Evolutionary conservation across 805 yeast genomes (phyloP), one percentile per base, ranked within the genome.

Genomic region (Yamadazyma kitorensis): DNA sequence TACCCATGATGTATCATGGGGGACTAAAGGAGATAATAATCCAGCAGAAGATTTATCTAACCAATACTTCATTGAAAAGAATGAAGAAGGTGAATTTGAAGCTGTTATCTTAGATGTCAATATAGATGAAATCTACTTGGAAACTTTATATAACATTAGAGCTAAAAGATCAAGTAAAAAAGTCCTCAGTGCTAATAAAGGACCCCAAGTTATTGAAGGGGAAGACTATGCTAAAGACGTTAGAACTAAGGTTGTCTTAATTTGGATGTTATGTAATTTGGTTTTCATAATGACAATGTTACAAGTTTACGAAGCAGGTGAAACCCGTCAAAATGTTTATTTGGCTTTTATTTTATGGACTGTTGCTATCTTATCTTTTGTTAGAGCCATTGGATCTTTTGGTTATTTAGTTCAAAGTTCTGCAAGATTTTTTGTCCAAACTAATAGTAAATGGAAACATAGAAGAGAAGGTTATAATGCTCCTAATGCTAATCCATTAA

Each of bases 1-100:
- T 58, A 91, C 97, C 3, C 98, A 91, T 62, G 98, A 91, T 68
- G 96, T 93, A 32, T 85, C 96, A 0, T 91, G 98, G 98, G 98
- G 98, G 61, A 91, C 98, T 2, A 91, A 91, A 57, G 98, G 98
- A 47, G 96, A 89, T 41, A 84, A 82, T 44, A 76, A 75, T 40
- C 82, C 78, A 29, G 55, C 59, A 24, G 74, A 78, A 13, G 76
- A 77, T 44, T 82, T 76, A 41, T 67, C 82, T 23, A 89, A 95
- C 30, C 81, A 85, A 28, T 95, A 95, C 31, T 84, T 85, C 19
- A 83, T 86, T 42, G 81, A 77, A 31, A 81, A 84, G 52, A 82
- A 82, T 41, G 93, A 83, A 35, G 75, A 82, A 38, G 95, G 95
- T 33, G 82, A 80, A 42, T 67, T 64, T 33, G 89, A 85, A 53